phyloP scores from a whole-genome alignment of 164 flowering plant genomes.

The Santalum album region DNA sequence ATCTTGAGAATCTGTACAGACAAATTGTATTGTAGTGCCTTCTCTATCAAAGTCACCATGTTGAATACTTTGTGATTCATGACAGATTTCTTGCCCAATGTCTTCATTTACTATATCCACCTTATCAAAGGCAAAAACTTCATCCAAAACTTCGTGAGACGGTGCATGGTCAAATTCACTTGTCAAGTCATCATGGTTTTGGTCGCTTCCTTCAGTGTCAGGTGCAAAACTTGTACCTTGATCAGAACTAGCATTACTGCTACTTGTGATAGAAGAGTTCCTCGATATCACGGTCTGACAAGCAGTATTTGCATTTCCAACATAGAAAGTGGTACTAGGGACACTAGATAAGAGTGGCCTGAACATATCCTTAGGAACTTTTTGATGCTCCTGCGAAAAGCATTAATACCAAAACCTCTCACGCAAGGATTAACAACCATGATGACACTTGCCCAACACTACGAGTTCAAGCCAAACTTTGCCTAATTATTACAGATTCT shows the following conservation, averaged over 20 bases:
- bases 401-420: too few relatives aligned
- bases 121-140: constrained; percentile 53
- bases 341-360: constrained; percentile 95
- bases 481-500: too few relatives aligned
- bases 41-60: constrained; percentile 17
- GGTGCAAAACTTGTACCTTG: constrained; percentile 49
- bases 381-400: constrained; percentile 60
- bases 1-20: constrained; percentile 21
- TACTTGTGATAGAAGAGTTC: constrained; percentile 73
- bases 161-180: constrained; percentile 30
- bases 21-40: constrained; percentile 17
- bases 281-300: constrained; percentile 52
- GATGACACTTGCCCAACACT: too few relatives aligned
- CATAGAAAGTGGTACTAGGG: constrained; percentile 74
- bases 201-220: constrained; percentile 67
- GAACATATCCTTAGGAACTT: constrained; percentile 85
- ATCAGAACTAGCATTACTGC: constrained; percentile 87
- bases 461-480: too few relatives aligned
- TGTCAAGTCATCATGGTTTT: constrained; percentile 41
- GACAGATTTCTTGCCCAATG: constrained; percentile 16
- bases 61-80: constrained; percentile 17
- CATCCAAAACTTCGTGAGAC: constrained; percentile 40
- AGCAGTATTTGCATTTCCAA: constrained; percentile 51
- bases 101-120: constrained; percentile 35
- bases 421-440: too few relatives aligned